phyloP scores from a whole-genome alignment of 371 early-diverging fungal species.

The Mortierella sp. region DNA sequence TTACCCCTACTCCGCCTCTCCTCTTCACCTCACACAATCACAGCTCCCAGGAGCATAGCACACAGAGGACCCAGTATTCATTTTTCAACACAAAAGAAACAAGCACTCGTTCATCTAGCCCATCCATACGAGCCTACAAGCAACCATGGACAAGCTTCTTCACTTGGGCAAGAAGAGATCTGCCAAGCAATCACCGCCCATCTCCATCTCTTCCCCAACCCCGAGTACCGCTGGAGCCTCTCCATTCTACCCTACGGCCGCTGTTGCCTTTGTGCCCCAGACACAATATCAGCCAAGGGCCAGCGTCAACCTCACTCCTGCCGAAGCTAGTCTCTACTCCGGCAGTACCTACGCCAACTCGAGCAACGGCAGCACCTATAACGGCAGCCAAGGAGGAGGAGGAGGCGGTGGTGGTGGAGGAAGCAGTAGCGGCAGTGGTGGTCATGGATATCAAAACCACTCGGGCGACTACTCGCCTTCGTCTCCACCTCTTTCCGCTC shows the following conservation, averaged over 20 bases:
- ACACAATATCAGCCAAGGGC: slow-evolving; percentile 47
- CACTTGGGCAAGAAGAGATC: slow-evolving; percentile 55
- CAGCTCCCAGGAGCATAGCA: not conserved
- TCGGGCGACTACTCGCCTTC: slow-evolving; percentile 38
- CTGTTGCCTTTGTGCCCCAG: slow-evolving; percentile 35
- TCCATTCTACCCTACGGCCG: slow-evolving; percentile 25
- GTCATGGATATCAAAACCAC: slow-evolving; percentile 40
- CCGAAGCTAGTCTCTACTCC: slow-evolving; percentile 38
- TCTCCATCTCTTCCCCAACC: slow-evolving; percentile 51
- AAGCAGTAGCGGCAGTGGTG: slow-evolving; percentile 12
- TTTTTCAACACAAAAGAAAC: not conserved
- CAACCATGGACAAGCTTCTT: slow-evolving; percentile 42
- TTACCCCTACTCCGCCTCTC: not conserved
- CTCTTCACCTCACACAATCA: not conserved
- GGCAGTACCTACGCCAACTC: slow-evolving; percentile 23
- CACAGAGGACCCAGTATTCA: not conserved
- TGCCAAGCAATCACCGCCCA: slow-evolving; percentile 38
- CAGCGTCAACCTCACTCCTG: slow-evolving; percentile 33
- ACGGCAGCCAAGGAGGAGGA: slow-evolving; percentile 11
- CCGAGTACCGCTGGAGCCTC: slow-evolving; percentile 31
- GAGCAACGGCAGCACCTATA: slow-evolving; percentile 18
- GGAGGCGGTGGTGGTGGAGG: not conserved
- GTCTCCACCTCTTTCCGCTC: slow-evolving; percentile 33
- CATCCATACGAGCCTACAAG: not conserved
- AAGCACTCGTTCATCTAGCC: not conserved